Conservation (phyloP, 2,329 filamentous ascomycete genomes). For the Clarireedia sp. region DNA sequence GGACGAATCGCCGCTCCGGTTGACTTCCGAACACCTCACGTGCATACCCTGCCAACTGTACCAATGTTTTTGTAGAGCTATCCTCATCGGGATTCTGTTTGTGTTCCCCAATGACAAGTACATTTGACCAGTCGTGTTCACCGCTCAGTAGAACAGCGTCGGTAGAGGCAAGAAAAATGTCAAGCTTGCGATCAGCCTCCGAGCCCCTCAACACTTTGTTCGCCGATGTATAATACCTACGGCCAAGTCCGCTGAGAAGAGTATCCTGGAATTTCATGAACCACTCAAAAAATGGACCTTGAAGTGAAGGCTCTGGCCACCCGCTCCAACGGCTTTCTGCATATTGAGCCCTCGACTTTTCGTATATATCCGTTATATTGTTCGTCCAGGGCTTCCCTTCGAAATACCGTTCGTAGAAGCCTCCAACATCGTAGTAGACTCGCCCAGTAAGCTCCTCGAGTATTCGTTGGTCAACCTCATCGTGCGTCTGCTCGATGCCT, state of each 20-base stretch:
- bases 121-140: background rate
- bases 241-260: background rate
- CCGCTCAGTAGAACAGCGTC: conserved; percentile 13
- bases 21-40: conserved; percentile 27
- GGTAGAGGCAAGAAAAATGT: conserved; percentile 18
- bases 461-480: conserved; percentile 8
- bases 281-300: conserved; percentile 5
- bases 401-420: conserved; percentile 20
- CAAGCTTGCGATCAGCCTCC: conserved; percentile 22
- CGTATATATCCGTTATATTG: conserved; percentile 19
- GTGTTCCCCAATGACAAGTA: background rate
- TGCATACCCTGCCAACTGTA: conserved; percentile 10
- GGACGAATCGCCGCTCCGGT: conserved; percentile 28
- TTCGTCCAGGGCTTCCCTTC: conserved; percentile 18
- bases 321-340: conserved; percentile 17
- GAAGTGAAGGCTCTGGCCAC: conserved; percentile 20
- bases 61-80: no score
- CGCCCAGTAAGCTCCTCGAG: conserved; percentile 18
- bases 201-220: conserved; percentile 21
- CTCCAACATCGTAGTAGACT: background rate
- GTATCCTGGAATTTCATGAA: no score
- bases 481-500: no score
- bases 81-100: background rate
- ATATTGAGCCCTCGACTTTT: conserved; percentile 20
- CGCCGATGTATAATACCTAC: conserved; percentile 20